phyloP scores from a whole-genome alignment of 139 green algal genomes.

The Coccomyxa sp. region DNA sequence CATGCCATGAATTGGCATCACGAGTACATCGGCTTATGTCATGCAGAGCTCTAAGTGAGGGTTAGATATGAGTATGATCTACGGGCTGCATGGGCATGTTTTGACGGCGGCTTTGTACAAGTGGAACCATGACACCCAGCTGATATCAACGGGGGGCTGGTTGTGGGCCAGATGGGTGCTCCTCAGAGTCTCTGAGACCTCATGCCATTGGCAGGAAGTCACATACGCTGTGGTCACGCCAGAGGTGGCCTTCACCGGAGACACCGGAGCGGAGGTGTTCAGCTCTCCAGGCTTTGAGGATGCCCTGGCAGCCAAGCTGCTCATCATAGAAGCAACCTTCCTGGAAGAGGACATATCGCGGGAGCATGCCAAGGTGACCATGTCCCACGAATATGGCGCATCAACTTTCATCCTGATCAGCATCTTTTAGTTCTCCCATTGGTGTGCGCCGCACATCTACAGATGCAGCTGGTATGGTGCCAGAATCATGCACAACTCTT shows the following conservation, averaged over 20 bases:
- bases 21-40: neutral
- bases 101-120: neutral
- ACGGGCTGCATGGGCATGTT: neutral
- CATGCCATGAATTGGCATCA: neutral
- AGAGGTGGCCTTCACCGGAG: constrained; percentile 82
- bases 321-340: constrained; percentile 76
- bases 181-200: neutral
- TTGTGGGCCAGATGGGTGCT: no score
- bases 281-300: constrained; percentile 35
- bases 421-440: no score
- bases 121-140: neutral
- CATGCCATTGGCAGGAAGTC: constrained; percentile 28
- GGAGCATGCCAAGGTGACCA: constrained; percentile 35
- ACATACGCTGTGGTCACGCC: constrained; percentile 50
- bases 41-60: neutral
- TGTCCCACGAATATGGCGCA: no score
- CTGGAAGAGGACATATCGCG: constrained; percentile 51
- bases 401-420: no score
- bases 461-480: no score
- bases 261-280: constrained; percentile 70
- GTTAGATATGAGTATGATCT: neutral
- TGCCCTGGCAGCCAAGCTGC: constrained; percentile 50
- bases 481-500: no score
- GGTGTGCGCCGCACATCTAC: no score
- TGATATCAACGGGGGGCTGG: neutral